phyloP scores from a whole-genome alignment of 2,329 filamentous ascomycete genomes.

The Byssoonygena ceratinophila region DNA sequence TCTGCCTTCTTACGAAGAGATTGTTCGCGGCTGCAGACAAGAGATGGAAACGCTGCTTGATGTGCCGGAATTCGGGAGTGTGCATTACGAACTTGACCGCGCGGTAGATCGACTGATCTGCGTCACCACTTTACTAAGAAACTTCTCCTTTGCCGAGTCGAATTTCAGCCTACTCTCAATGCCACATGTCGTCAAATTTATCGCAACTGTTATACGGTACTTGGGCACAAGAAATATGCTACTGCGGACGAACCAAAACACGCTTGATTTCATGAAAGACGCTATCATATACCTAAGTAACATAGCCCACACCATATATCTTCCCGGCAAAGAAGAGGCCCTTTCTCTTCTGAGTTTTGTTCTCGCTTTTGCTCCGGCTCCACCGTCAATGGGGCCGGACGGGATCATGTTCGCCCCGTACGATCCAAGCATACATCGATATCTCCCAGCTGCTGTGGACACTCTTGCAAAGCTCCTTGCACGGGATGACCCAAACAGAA shows the following conservation, averaged over 20 bases:
- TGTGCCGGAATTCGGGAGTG: slow-evolving; percentile 60
- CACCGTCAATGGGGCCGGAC: slow-evolving; percentile 49
- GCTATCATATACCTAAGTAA: slow-evolving; percentile 82
- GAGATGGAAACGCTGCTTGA: slow-evolving; percentile 66
- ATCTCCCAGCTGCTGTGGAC: slow-evolving; percentile 82
- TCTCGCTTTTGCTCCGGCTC: slow-evolving; percentile 75
- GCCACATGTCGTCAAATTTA: slow-evolving; percentile 66
- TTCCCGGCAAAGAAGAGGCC: slow-evolving; percentile 79
- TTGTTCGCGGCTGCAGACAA: slow-evolving; percentile 63
- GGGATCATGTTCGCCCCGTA: slow-evolving; percentile 68
- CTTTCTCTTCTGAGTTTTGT: slow-evolving; percentile 79
- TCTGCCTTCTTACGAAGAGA: slow-evolving; percentile 75
- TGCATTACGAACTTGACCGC: slow-evolving; percentile 70
- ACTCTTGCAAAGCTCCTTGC: slow-evolving; percentile 83
- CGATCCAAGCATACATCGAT: slow-evolving; percentile 70
- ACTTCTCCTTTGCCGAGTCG: slow-evolving; percentile 72
- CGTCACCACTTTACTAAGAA: slow-evolving; percentile 83
- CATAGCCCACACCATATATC: slow-evolving; percentile 64
- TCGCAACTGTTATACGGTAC: slow-evolving; percentile 73
- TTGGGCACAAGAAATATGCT: slow-evolving; percentile 83
- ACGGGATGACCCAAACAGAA: slow-evolving; percentile 83
- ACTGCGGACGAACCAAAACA: slow-evolving; percentile 69
- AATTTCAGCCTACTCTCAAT: slow-evolving; percentile 70
- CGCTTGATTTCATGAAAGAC: slow-evolving; percentile 95
- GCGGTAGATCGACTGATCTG: slow-evolving; percentile 80